Conservation (phyloP, 163 green algal genomes). For the Botryococcus braunii region DNA sequence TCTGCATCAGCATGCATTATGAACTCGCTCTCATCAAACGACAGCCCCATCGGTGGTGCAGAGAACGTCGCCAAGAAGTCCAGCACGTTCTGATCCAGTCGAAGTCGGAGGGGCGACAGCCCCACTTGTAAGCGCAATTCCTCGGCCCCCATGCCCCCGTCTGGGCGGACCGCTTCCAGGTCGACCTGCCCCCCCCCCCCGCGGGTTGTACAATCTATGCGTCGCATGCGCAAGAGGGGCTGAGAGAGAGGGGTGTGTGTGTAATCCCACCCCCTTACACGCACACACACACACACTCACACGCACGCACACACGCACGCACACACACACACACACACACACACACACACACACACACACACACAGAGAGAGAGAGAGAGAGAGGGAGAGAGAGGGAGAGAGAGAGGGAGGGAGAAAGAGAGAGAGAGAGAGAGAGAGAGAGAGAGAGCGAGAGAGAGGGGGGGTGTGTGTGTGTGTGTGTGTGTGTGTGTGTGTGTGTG, state of each 20-base stretch:
- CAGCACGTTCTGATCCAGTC: slow-evolving; percentile 43
- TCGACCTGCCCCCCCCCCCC: slow-evolving; percentile 27
- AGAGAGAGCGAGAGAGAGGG: not conserved
- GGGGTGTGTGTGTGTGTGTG: not conserved
- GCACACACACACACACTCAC: not conserved
- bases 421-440: not conserved
- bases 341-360: not conserved
- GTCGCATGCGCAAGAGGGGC: not conserved
- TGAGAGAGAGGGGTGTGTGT: not conserved
- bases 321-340: not conserved
- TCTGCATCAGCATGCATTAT: too few species aligned
- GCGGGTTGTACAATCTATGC: not conserved
- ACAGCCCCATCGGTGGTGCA: too few species aligned
- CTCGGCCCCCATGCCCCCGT: slow-evolving; percentile 7
- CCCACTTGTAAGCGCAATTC: slow-evolving; percentile 36
- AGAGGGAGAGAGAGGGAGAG: too few species aligned
- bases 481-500: not conserved
- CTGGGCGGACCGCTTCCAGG: slow-evolving; percentile 35
- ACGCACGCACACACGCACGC: not conserved
- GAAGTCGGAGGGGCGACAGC: slow-evolving; percentile 41
- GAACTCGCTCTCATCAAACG: too few species aligned
- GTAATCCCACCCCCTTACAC: not conserved
- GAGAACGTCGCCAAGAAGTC: slow-evolving; percentile 44
- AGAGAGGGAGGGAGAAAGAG: not conserved
- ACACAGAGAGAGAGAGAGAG: not conserved